Evolutionary conservation across 2,329 filamentous ascomycete species (phyloP).

Genomic region (Endocalyx cinctus): DNA sequence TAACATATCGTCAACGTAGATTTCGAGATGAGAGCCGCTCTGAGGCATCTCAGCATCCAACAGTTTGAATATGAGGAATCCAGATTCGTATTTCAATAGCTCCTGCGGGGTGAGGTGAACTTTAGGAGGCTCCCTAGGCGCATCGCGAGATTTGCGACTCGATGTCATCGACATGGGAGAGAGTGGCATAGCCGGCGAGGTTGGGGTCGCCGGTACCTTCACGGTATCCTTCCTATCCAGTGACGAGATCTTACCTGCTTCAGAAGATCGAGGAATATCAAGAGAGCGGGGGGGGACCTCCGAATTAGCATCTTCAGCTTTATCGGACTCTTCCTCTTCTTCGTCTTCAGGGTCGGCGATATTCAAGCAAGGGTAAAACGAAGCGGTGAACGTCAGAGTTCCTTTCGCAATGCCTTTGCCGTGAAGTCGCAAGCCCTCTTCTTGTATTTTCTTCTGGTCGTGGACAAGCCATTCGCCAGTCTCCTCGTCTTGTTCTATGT

Average conservation of each 20-base stretch:
- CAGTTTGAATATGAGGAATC: constrained; percentile 89
- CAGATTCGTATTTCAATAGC: constrained; percentile 80
- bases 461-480: constrained; percentile 79
- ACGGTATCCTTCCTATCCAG: constrained; percentile 25
- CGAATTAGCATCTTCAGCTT: constrained; percentile 26
- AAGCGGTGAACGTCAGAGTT: constrained; percentile 70
- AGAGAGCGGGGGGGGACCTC: constrained; percentile 22
- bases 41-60: constrained; percentile 82
- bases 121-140: constrained; percentile 62
- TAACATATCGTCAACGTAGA: constrained; percentile 90
- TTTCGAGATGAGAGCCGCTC: constrained; percentile 72
- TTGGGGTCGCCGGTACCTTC: constrained; percentile 23
- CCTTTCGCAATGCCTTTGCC: constrained; percentile 74
- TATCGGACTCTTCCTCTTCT: constrained; percentile 50
- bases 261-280: constrained; percentile 29
- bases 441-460: constrained; percentile 65
- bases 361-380: constrained; percentile 88
- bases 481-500: constrained; percentile 68
- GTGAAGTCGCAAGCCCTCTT: constrained; percentile 68
- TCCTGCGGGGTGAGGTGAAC: constrained; percentile 75
- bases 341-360: constrained; percentile 87
- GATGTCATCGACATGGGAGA: constrained; percentile 25
- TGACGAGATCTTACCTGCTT: constrained; percentile 42
- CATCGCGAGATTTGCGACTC: constrained; percentile 44
- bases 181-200: constrained; percentile 37